Base-by-base conservation (phyloP, 2,329 filamentous ascomycete genomes). In the Pyrenochaeta sp. region DNA sequence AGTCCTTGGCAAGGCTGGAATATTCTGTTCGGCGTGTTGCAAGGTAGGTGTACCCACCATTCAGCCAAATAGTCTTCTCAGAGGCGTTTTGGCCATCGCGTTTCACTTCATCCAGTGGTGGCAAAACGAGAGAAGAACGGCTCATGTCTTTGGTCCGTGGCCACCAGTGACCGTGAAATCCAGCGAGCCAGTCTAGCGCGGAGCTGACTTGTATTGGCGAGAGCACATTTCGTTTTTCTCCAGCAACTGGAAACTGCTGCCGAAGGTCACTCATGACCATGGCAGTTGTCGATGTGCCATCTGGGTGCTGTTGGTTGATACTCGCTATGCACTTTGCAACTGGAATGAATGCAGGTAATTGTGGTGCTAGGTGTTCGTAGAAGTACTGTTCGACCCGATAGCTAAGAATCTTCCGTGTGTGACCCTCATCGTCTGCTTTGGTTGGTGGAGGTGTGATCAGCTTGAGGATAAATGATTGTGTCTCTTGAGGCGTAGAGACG, bases 31-130 rank as follows among this genome's bases (percentile, higher is more conserved):
- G 77, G 4, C 87, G 80, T 0, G 87, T 90, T 0, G 85, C 83
- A 0, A 90, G 83, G 60, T 90, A 90, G 0, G 87, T 89, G 63
- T 90, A 90, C 0, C 87, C 87, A 1, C 87, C 87, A 37, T 89
- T 87, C 6, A 87, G 71, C 87, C 87, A 90, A 1, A 85, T 66
- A 5, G 60, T 59, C 44, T 40, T 56, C 15, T 61, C 52, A 0
- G 50, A 51, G 1, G 37, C 48, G 12, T 60, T 35, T 6, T 67
- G 63, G 12, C 75, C 62, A 18, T 75, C 69, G n/a, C 69, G 63
- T 4, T 51, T 52, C 1, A 66, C 67, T 59, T 89, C 86, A 17
- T 86, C 76, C 0, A 88, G 74, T 0, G 87, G 87, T 0, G 87
- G 84, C 0, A 81, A 69, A 0, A 86, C 65, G 9, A 84, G 75